These are phyloP conservation scores for Arabidopsis arenosa DNA, from an alignment of 345 rosid genomes.

Conservation along the genomic window DNA sequence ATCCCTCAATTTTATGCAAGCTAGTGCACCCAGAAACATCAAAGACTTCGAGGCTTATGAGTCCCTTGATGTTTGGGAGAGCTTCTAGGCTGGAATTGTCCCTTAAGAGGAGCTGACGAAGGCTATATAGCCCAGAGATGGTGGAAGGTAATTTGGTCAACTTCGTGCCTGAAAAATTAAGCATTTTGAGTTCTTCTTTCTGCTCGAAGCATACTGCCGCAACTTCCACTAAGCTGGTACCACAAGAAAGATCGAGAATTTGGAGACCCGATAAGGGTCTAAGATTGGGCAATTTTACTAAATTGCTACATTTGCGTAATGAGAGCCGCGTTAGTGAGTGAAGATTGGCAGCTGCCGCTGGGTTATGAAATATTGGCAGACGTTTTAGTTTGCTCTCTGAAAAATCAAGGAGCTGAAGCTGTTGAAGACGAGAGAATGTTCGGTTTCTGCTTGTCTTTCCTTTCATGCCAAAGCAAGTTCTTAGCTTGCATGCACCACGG, in stretches of 20 bases:
- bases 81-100: slow-evolving; percentile 36
- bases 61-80: slow-evolving; percentile 36
- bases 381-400: slow-evolving; percentile 44
- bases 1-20: slow-evolving; percentile 27
- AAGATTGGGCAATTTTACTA: slow-evolving; percentile 28
- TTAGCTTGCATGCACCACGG: slow-evolving; percentile 45
- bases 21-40: slow-evolving; percentile 49
- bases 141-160: slow-evolving; percentile 35
- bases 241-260: slow-evolving; percentile 49
- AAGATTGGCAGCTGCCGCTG: not conserved
- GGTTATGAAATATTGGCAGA: slow-evolving; percentile 46
- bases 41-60: slow-evolving; percentile 47
- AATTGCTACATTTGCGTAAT: slow-evolving; percentile 23
- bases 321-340: slow-evolving; percentile 36
- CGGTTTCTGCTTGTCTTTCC: slow-evolving; percentile 5
- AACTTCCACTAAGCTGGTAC: slow-evolving; percentile 31
- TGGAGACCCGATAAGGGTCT: slow-evolving; percentile 32
- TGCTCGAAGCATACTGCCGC: slow-evolving; percentile 36
- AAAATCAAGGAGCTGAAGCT: slow-evolving; percentile 53
- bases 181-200: slow-evolving; percentile 42
- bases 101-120: slow-evolving; percentile 44
- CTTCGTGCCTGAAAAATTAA: slow-evolving; percentile 49
- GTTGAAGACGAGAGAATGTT: slow-evolving; percentile 25
- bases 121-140: not conserved
- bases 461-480: not conserved